Evolutionary conservation across 345 rosid genomes (phyloP), one percentile per base, ranked within the genome.

Genomic region (Erucastrum elatum): DNA sequence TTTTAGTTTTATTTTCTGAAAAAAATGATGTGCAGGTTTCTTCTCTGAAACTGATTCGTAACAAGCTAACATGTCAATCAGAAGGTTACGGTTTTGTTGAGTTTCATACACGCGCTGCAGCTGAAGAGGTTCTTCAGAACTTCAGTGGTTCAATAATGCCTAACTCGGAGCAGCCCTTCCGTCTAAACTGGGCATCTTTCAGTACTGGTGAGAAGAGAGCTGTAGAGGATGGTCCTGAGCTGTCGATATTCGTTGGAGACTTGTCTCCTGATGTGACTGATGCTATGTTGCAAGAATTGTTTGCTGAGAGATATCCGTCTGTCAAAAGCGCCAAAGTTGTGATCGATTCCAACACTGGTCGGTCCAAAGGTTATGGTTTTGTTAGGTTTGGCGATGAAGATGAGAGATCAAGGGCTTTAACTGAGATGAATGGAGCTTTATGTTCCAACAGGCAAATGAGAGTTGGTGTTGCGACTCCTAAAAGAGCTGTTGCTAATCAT

Each of bases 241-340:
- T 89, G n/a, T 95, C 99, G 3, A 85, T 91, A 68, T 95, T 92
- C 84, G 99, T 95, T 33, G 99, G 99, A 56, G 98, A 95, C 78
- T 87, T 95, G 84, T 94, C 98, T 73, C 86, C 96, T 7, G 99
- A 95, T 77, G 99, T 95, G 41, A 92, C 95, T 66, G 99, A 95
- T 76, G 62, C 85, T 39, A 78, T 92, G 70, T 82, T 95, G 90
- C 97, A 85, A 68, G 98, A 95, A 64, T 84, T 89, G 53, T 93
- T 93, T 84, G 80, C 85, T 75, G 79, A 80, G 70, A 93, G 87
- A 86, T 92, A 84, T 80, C 84, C 91, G n/a, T 95, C 98, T 71
- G 96, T 95, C 62, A 95, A 88, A 85, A 93, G 96, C 53, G 98
- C 99, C 15, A 92, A 95, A 85, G 99, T 95, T 83, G 94, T 95